Conservation (phyloP, 2,329 filamentous ascomycete genomes). For the Epichloe scottii region DNA sequence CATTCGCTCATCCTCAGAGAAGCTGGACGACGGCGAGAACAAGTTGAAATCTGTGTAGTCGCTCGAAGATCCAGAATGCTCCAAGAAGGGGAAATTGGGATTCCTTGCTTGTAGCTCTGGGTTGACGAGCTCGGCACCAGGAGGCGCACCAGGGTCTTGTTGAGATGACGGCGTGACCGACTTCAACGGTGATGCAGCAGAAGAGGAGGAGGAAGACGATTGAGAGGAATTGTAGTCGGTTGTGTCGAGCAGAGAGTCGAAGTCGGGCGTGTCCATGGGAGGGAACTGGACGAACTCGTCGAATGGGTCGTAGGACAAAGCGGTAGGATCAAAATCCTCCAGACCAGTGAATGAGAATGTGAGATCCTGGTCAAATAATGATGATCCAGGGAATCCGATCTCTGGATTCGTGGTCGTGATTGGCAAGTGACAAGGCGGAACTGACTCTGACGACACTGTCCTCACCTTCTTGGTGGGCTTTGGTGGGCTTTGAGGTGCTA, state of each 20-base stretch:
- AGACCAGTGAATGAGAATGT: conserved; percentile 12
- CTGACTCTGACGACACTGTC: conserved; percentile 10
- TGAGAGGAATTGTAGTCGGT: conserved; percentile 29
- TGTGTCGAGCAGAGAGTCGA: conserved; percentile 34
- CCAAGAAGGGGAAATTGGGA: conserved; percentile 27
- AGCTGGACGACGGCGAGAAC: conserved; percentile 36
- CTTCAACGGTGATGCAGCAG: conserved; percentile 15
- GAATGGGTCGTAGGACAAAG: conserved; percentile 22
- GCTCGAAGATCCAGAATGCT: conserved; percentile 7
- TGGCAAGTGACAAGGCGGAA: conserved; percentile 12
- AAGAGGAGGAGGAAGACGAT: conserved; percentile 14
- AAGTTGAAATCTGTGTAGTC: conserved; percentile 44
- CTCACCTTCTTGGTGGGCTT: conserved; percentile 32
- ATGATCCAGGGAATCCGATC: background rate
- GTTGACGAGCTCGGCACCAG: conserved; percentile 5
- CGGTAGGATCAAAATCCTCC: conserved; percentile 9
- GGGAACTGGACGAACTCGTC: conserved; percentile 35
- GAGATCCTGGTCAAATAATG: conserved; percentile 10
- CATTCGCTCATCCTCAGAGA: conserved; percentile 36
- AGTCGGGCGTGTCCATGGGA: conserved; percentile 22
- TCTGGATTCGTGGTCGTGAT: background rate
- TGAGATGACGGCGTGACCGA: conserved; percentile 14
- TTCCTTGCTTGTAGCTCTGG: conserved; percentile 2
- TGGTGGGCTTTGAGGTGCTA: conserved; percentile 14
- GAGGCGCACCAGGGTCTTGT: conserved; percentile 9